phyloP scores from a whole-genome alignment of 805 yeast species.

The fission yeast (Schizosaccharomyces pombe) region ASM294v3 CU329670.1:1232001-1232500 shows the following conservation, averaged over 20 bases:
- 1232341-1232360: not conserved
- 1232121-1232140: too few relatives aligned
- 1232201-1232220: too few relatives aligned
- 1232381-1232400: not conserved
- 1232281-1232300: too few relatives aligned
- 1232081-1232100: too few relatives aligned
- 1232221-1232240: too few relatives aligned
- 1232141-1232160: too few relatives aligned
- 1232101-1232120: too few relatives aligned
- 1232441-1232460: slow-evolving; percentile 16
- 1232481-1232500: slow-evolving; percentile 43
- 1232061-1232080: too few relatives aligned
- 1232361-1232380: not conserved
- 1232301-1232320: not conserved
- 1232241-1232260: too few relatives aligned
- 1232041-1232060: not conserved
- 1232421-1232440: not conserved
- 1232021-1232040: not conserved
- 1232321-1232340: not conserved
- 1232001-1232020: not conserved
- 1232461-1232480: slow-evolving; percentile 46
- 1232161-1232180: too few relatives aligned
- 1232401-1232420: not conserved
- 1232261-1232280: too few relatives aligned
- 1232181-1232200: too few relatives aligned